Base-by-base conservation (phyloP, 2,329 filamentous ascomycete species). In the Hymenoscyphus occultus region DNA sequence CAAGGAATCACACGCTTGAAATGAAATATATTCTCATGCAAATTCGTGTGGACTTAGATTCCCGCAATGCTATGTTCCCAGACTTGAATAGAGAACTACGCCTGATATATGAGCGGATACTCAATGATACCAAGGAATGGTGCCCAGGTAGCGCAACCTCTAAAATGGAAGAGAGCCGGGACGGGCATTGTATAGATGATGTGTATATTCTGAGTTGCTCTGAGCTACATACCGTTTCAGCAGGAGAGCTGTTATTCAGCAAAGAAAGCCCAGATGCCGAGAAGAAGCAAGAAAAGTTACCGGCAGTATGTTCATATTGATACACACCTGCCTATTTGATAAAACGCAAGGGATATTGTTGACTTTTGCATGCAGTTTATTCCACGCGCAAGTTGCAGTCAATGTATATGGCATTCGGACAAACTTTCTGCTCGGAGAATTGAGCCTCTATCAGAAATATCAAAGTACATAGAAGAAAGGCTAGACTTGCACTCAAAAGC, bases 401-500 rank as follows among this genome's bases (percentile, higher is more conserved):
- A 66, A 61, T 66, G 64, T 40, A 61, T 59, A 16, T 59, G 57
- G 28, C 2, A 60, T 31, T 59, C 58, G 9, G 32, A 63, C n/a
- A 40, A 40, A 14, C 40, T 57, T 5, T 59, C 64, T 35, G 64
- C 54, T 31, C 57, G 64, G 7, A 66, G 59, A 59, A 59, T 66
- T 16, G 64, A 66, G 54, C 64, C 64, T 13, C 56, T 66, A 39
- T 59, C 61, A 6, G 57, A 63, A 45, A 35, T 61, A 6, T 51
- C 64, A 1, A 39, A 22, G 13, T 64, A 63, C 56, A 39, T 51
- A 9, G 10, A 51, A 9, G 45, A 51, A 22, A 51, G 45, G 45
- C 45, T 51, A 51, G 45, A 51, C 19, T 22, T 51, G 45, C 10
- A 51, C n/a, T 51, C 45, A n/a, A 51, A 51, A 51, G 22, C n/a